Evolutionary conservation across 345 rosid species (phyloP).

Genomic region (Eutrema japonicum): DNA sequence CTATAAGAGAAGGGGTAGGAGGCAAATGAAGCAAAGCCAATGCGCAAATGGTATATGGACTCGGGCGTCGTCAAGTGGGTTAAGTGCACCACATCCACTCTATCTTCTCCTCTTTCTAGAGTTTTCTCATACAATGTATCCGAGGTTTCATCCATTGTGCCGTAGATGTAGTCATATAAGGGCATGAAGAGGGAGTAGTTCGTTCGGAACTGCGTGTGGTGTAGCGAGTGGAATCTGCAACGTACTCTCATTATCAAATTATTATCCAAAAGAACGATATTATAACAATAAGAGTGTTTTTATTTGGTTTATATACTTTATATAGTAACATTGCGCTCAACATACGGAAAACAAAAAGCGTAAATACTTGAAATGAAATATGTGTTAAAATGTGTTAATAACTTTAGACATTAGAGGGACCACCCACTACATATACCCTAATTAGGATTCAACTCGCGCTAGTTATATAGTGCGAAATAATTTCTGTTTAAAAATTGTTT

Average conservation of each 20-base stretch:
- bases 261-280: neutral
- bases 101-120: constrained; percentile 52
- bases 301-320: neutral
- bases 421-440: neutral
- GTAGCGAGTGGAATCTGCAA: constrained; percentile 63
- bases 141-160: constrained; percentile 50
- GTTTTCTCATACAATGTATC: constrained; percentile 50
- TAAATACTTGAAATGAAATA: neutral
- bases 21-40: constrained; percentile 66
- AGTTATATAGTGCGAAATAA: no score
- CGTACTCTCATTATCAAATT: neutral
- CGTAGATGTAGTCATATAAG: constrained; percentile 58
- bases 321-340: neutral
- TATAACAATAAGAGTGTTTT: neutral
- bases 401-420: neutral
- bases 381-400: neutral
- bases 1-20: constrained; percentile 52
- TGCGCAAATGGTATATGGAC: constrained; percentile 63
- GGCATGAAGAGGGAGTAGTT: constrained; percentile 76
- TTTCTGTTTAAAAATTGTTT: no score
- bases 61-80: constrained; percentile 66
- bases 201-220: constrained; percentile 69
- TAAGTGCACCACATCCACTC: constrained; percentile 63
- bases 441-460: no score
- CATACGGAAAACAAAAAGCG: neutral